Percentiles rank a stretch among this genome's conserved stretches.
Conservation (phyloP, 2,329 filamentous ascomycete species). For the Penicillium sp. region DNA sequence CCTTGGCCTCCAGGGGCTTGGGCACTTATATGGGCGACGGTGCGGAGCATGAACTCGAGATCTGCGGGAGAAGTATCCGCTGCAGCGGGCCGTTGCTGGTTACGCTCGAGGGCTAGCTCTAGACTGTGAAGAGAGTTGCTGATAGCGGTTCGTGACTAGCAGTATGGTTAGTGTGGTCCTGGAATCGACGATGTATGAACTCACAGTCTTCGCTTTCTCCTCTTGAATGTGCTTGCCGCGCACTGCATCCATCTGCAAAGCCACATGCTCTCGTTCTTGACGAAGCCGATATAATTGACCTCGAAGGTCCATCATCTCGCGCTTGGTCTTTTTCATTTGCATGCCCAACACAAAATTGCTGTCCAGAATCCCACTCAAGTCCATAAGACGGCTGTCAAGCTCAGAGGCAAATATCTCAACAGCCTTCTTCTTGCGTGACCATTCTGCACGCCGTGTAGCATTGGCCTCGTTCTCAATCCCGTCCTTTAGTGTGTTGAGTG, state of each 20-base stretch:
- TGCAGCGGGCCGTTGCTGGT: constrained; percentile 26
- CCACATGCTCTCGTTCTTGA: constrained; percentile 51
- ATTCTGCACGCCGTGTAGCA: constrained; percentile 40
- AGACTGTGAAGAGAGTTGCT: constrained; percentile 47
- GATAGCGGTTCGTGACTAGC: constrained; percentile 42
- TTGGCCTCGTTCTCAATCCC: constrained; percentile 44
- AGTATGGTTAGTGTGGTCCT: constrained; percentile 10
- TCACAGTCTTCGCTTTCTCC: constrained; percentile 39
- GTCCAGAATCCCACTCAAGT: constrained; percentile 55
- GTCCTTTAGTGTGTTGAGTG: constrained; percentile 45
- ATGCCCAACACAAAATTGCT: constrained; percentile 50
- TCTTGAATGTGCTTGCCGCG: constrained; percentile 43
- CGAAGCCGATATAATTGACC: constrained; percentile 52
- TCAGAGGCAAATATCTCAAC: constrained; percentile 52
- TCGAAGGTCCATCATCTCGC: constrained; percentile 48
- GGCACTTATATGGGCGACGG: constrained; percentile 44
- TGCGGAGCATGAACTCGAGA: constrained; percentile 47
- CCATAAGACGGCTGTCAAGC: constrained; percentile 52
- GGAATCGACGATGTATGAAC: constrained; percentile 4
- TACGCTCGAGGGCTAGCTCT: constrained; percentile 44
- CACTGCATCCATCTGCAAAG: constrained; percentile 53
- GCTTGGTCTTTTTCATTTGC: constrained; percentile 48
- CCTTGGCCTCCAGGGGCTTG: constrained; percentile 40
- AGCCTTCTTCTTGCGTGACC: constrained; percentile 49
- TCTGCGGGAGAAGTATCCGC: constrained; percentile 34